A percentile compares a stretch with the other conserved stretches of the same genome.
These are phyloP conservation scores for Candida glucosophila DNA, from an alignment of 1,139 yeast species.

Conservation along the genomic window DNA sequence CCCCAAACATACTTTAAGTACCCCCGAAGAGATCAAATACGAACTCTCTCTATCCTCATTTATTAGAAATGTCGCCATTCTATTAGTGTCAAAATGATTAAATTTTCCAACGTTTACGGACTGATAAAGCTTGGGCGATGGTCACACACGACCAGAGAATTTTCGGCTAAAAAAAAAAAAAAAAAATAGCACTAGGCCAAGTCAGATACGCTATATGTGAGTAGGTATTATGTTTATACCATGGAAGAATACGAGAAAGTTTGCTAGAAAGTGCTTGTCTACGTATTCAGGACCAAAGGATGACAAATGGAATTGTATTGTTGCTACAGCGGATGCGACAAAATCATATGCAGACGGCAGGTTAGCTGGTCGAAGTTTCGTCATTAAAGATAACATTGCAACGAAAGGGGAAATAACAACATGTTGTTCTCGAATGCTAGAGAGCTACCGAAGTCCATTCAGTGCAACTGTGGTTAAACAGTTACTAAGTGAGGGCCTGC, in stretches of 20 bases:
- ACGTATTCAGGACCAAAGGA: too few species aligned
- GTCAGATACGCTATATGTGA: too few species aligned
- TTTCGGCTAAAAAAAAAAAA: too few species aligned
- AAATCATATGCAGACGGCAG: not conserved
- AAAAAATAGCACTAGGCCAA: too few species aligned
- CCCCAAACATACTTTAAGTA: conserved; percentile 56
- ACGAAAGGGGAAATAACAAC: conserved; percentile 62
- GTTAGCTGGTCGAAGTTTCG: conserved; percentile 8
- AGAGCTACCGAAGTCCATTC: conserved; percentile 62
- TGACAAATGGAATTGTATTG: conserved; percentile 4
- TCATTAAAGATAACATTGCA: conserved; percentile 67
- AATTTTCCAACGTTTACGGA: too few species aligned
- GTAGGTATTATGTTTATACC: too few species aligned
- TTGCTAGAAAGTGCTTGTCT: too few species aligned
- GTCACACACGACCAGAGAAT: too few species aligned
- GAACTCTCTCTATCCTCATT: conserved; percentile 34
- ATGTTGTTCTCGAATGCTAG: conserved; percentile 60
- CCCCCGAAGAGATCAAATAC: conserved; percentile 38
- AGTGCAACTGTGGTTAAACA: conserved; percentile 65
- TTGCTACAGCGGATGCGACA: too few species aligned
- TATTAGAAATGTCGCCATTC: conserved; percentile 18
- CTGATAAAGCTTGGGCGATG: too few species aligned
- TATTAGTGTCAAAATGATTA: too few species aligned
- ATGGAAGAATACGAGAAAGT: too few species aligned
- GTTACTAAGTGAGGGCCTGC: conserved; percentile 43